A percentile compares a stretch with the other conserved stretches of the same genome.
These are phyloP conservation scores for Xylaria sp. DNA, from an alignment of 2,329 filamentous ascomycete genomes.

Conservation along the genomic window DNA sequence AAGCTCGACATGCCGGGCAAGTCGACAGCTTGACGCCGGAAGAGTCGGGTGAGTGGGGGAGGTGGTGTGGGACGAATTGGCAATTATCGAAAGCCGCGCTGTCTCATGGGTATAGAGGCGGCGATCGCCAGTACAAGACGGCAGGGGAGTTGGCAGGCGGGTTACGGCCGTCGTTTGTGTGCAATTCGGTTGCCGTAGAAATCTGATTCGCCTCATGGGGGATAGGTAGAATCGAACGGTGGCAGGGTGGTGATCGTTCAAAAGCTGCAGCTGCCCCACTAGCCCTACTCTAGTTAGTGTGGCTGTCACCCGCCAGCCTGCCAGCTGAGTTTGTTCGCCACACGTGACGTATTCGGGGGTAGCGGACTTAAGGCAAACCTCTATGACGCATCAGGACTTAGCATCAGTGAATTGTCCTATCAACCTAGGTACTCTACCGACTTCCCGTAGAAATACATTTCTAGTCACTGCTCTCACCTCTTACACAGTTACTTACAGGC, in stretches of 20 bases:
- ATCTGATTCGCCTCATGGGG: constrained; percentile 25
- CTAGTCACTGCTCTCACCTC: no score
- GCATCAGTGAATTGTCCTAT: no score
- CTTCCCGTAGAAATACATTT: no score
- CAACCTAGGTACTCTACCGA: no score
- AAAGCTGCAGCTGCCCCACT: constrained; percentile 25
- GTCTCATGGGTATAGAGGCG: constrained; percentile 27
- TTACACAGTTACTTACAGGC: no score
- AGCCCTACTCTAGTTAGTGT: constrained; percentile 20
- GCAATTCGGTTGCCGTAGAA: constrained; percentile 12
- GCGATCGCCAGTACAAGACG: constrained; percentile 11
- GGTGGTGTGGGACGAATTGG: constrained; percentile 11
- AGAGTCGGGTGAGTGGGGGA: constrained; percentile 22
- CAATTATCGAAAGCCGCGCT: constrained; percentile 16
- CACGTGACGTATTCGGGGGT: constrained; percentile 15
- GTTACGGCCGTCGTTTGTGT: constrained; percentile 2
- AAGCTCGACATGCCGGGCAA: constrained; percentile 39
- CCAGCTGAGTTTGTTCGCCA: not conserved
- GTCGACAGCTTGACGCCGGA: constrained; percentile 23
- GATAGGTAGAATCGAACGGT: constrained; percentile 14
- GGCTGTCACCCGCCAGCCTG: no score
- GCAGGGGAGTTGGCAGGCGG: not conserved
- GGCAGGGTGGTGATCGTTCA: constrained; percentile 29
- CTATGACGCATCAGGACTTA: no score
- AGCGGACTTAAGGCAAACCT: constrained; percentile 8